phyloP scores from a whole-genome alignment of 257 asterid genomes.

The Solanum lignicaule region DNA sequence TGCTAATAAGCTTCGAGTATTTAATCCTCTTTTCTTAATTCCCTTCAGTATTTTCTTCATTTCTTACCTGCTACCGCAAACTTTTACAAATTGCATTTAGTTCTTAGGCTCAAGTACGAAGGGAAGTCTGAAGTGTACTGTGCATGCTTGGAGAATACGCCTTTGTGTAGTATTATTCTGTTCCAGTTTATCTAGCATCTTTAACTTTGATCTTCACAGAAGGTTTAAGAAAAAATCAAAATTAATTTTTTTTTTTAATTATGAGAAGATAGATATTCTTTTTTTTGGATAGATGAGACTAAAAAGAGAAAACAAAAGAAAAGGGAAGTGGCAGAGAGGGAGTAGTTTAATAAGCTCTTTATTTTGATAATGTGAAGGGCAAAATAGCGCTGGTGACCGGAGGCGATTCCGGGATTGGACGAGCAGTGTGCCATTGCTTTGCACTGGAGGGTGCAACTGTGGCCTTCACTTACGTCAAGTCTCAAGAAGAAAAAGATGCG shows the following conservation, averaged over 20 bases:
- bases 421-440: constrained; percentile 56
- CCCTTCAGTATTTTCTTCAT: not conserved
- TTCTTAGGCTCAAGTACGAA: not conserved
- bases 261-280: not conserved
- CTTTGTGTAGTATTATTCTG: not conserved
- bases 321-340: not conserved
- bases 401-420: constrained; percentile 72
- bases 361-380: constrained; percentile 23
- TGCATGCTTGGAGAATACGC: not conserved
- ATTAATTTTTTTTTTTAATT: too few species aligned
- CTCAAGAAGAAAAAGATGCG: constrained; percentile 66
- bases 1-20: constrained; percentile 51
- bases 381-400: constrained; percentile 69
- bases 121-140: too few species aligned
- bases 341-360: not conserved
- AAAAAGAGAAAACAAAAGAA: too few species aligned
- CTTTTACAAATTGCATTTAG: not conserved
- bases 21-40: not conserved
- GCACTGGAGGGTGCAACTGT: constrained; percentile 66
- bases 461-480: constrained; percentile 65
- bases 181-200: not conserved
- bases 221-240: not conserved
- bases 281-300: too few species aligned
- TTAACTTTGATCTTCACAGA: not conserved
- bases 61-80: not conserved